Evolutionary conservation across 2,329 filamentous ascomycete species (phyloP).

Genomic region (Pseudogymnoascus sp.): DNA sequence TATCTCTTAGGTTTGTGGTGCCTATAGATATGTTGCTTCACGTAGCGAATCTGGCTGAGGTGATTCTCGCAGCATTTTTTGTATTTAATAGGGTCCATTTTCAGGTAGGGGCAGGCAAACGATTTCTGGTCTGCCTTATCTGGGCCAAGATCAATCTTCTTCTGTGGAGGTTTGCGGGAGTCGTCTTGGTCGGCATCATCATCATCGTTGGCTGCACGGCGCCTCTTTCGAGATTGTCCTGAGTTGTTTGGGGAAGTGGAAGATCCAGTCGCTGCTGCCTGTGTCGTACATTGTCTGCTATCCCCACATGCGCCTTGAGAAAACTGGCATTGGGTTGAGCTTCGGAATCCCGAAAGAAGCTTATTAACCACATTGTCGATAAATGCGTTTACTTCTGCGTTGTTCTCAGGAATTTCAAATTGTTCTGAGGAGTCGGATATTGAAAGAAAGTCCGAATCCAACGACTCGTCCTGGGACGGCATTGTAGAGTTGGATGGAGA

Average conservation of each 20-base stretch:
- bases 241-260: not conserved
- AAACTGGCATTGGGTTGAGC: not conserved
- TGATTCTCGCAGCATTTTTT: not conserved
- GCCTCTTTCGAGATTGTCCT: not conserved
- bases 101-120: constrained; percentile 15
- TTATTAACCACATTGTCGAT: not conserved
- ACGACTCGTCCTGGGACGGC: constrained; percentile 11
- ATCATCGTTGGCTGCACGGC: not conserved
- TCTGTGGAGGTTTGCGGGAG: not conserved
- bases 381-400: not conserved
- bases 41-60: constrained; percentile 13
- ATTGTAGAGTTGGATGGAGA: not conserved
- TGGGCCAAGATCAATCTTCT: not conserved
- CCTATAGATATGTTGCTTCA: constrained; percentile 16
- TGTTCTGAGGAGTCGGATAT: constrained; percentile 16
- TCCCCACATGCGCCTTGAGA: not conserved
- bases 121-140: not conserved
- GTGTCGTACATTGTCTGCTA: not conserved
- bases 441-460: constrained; percentile 17
- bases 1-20: constrained; percentile 14
- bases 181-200: constrained; percentile 13
- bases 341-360: constrained; percentile 3
- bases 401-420: not conserved
- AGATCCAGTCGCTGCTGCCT: not conserved
- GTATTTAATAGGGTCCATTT: not conserved